Percentiles rank a stretch among this genome's conserved stretches.
Evolutionary conservation across 306 rosid species (phyloP).

Genomic region (Erythrophleum fordii): DNA sequence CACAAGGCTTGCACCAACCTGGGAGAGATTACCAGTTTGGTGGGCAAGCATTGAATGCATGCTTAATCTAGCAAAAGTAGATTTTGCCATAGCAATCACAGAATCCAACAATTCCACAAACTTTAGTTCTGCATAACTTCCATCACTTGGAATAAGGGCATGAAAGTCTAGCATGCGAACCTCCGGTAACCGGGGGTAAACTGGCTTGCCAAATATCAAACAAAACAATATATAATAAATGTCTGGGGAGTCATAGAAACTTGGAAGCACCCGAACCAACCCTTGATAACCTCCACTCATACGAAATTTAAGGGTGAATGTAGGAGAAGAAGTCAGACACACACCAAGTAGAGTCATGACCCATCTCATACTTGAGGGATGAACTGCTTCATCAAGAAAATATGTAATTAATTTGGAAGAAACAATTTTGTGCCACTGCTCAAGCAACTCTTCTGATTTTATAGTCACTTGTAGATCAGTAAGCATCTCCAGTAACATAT

Average conservation of each 20-base stretch:
- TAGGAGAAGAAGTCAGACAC: conserved; percentile 93
- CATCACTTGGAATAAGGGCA: conserved; percentile 97
- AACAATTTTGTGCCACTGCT: conserved; percentile 98
- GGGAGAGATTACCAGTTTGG: conserved; percentile 94
- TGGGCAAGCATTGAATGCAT: conserved; percentile 94
- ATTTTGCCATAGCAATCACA: conserved; percentile 90
- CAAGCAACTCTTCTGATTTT: conserved; percentile 87
- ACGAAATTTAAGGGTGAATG: conserved; percentile 92
- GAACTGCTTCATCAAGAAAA: conserved; percentile 97
- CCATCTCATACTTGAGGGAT: conserved; percentile 99
- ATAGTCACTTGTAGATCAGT: conserved; percentile 97
- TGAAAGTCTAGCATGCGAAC: conserved; percentile 99
- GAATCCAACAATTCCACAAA: conserved; percentile 89
- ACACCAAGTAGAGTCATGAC: conserved; percentile 99
- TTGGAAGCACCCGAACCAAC: conserved; percentile 86
- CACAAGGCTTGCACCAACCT: conserved; percentile 92
- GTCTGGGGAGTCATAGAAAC: conserved; percentile 98
- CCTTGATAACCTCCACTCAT: conserved; percentile 97
- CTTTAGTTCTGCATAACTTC: conserved; percentile 69
- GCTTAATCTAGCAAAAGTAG: conserved; percentile 90
- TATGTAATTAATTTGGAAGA: conserved; percentile 95
- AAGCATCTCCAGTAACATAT: conserved; percentile 98
- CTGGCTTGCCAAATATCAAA: conserved; percentile 95
- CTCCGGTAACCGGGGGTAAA: conserved; percentile 97
- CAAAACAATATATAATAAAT: conserved; percentile 96